phyloP scores from a whole-genome alignment of 306 rosid genomes.

The Arachis hypogaea region DNA sequence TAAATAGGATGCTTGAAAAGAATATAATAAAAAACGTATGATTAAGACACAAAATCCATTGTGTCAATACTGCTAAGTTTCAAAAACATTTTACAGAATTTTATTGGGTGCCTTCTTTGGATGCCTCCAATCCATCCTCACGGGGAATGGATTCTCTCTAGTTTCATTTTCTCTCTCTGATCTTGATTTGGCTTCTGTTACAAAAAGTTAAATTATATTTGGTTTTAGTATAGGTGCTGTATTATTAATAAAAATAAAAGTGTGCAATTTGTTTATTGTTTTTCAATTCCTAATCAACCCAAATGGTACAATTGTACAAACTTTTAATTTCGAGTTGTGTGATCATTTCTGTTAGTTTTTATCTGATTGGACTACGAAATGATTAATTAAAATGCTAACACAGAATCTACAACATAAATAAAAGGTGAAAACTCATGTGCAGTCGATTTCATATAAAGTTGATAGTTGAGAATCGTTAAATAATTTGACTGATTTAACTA shows the following conservation, averaged over 20 bases:
- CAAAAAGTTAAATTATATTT: constrained; percentile 3
- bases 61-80: constrained; percentile 42
- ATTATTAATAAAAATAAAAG: not conserved
- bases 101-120: constrained; percentile 41
- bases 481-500: no score
- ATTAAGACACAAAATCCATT: constrained; percentile 46
- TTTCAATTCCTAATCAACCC: constrained; percentile 23
- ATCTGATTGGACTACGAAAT: not conserved
- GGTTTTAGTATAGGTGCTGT: constrained; percentile 2
- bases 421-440: no score
- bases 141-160: constrained; percentile 47
- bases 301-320: constrained; percentile 16
- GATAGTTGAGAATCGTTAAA: no score
- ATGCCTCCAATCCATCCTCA: constrained; percentile 57
- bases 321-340: constrained; percentile 9
- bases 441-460: no score
- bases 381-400: not conserved
- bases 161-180: constrained; percentile 28
- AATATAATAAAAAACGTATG: constrained; percentile 44
- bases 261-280: constrained; percentile 24
- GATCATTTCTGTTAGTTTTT: constrained; percentile 28
- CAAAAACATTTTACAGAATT: constrained; percentile 39
- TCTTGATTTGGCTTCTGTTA: constrained; percentile 15
- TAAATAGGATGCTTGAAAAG: constrained; percentile 36
- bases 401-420: not conserved